Evolutionary conservation across 2,329 filamentous ascomycete species (phyloP), one percentile per base, ranked within the genome.

Genomic region (Aspergillus fischeri): DNA sequence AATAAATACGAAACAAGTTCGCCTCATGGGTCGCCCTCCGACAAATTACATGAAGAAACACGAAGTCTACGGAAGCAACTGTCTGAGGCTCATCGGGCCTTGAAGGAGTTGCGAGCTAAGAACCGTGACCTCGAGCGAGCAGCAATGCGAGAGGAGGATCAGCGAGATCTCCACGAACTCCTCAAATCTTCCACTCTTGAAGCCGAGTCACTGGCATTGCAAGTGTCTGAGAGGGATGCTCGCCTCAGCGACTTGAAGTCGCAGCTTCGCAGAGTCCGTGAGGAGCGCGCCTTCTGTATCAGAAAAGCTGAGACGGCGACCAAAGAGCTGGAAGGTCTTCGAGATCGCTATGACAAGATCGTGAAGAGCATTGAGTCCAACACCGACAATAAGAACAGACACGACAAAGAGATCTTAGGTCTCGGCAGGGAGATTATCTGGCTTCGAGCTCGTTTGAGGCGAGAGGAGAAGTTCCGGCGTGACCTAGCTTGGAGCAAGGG

Each of bases 381-480:
- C 41, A 65, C 63, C 75, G 65, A 78, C 76, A 64, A 77, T 79
- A 71, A 78, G 68, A 63, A 71, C 69, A 66, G 73, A 63, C 67
- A 79, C 70, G 79, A 82, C 51, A 86, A 88, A 49, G 86, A 91
- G 67, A 85, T 97, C 53, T 85, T 87, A 64, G 93, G 93, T 20
- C 81, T 97, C 70, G 84, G 86, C 53, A 89, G 94, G 77, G 92
- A 97, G 76, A 93, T 97, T 71, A 85, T 92, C 67, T 97, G 90
- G 86, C 85, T 97, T 72, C 86, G 92, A 67, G 90, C 91, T 1
- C 86, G 88, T 53, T 90, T 89, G 77, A 83, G 85, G 70, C 84
- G 94, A 32, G 93, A 97, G 75, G 86, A 90, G 65, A 85, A 83
- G 52, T 87, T 97, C 75, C 84, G 94, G 45, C 82, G 83, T 61